These are phyloP conservation scores for Alternaria dauci DNA, from an alignment of 2,329 filamentous ascomycete species.

Conservation along the genomic window DNA sequence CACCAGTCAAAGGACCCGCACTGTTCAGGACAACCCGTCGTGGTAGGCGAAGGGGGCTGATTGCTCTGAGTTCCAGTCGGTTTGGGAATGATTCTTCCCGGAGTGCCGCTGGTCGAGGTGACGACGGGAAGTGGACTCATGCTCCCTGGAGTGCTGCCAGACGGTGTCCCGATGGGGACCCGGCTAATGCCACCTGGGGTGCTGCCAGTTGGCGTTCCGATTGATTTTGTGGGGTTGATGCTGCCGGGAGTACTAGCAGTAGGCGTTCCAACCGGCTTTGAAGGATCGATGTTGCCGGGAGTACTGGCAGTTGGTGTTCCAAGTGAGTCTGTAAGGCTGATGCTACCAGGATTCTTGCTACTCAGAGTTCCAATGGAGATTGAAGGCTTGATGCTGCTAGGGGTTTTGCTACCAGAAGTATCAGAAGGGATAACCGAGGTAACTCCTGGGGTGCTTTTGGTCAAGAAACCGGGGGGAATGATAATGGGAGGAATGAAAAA, in stretches of 20 bases:
- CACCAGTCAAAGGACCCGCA: constrained; percentile 9
- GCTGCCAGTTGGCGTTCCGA: neutral
- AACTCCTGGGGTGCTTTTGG: neutral
- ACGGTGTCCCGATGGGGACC: neutral
- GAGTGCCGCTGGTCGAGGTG: neutral
- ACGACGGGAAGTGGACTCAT: neutral
- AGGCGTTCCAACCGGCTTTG: too few relatives aligned
- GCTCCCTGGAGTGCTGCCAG: neutral
- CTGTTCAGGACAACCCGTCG: constrained; percentile 11
- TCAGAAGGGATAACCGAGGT: neutral
- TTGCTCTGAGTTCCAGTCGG: neutral
- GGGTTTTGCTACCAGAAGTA: neutral
- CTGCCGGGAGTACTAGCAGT: neutral
- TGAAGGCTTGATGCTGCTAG: neutral
- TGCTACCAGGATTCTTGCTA: too few relatives aligned
- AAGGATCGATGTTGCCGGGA: too few relatives aligned
- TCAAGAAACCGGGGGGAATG: neutral
- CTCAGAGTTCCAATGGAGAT: neutral
- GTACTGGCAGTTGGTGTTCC: too few relatives aligned
- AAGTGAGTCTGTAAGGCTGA: too few relatives aligned
- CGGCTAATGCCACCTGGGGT: too few relatives aligned
- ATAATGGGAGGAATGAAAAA: too few relatives aligned
- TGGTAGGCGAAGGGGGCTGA: neutral
- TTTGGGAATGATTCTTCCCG: neutral
- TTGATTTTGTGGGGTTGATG: neutral